A percentile compares a stretch with the other conserved stretches of the same genome.
Conservation (phyloP, 2,329 filamentous ascomycete species). For the Sporothrix brasiliensis region DNA sequence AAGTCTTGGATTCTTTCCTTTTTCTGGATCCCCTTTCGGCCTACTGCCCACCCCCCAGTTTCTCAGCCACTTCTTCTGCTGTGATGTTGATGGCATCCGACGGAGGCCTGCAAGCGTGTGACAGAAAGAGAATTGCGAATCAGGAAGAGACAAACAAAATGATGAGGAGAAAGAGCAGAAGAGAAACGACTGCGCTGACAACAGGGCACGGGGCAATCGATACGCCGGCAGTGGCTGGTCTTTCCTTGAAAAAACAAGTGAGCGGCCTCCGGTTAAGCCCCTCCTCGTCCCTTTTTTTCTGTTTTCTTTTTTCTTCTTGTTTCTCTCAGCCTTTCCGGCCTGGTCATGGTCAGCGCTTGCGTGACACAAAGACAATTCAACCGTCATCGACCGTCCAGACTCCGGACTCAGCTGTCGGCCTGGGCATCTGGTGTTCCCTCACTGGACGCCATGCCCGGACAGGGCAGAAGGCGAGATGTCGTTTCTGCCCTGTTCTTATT, state of each 20-base stretch:
- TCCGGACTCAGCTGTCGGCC: background rate
- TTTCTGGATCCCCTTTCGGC: background rate
- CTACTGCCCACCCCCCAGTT: conserved; percentile 7
- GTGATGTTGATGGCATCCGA: conserved; percentile 21
- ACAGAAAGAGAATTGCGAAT: background rate
- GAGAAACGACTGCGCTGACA: background rate
- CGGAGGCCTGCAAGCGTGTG: conserved; percentile 2
- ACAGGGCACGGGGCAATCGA: background rate
- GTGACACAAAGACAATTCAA: background rate
- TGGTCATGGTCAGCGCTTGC: conserved; percentile 13
- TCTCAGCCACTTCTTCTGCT: conserved; percentile 14
- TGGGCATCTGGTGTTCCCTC: background rate
- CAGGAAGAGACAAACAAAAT: background rate
- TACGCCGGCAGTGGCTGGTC: background rate
- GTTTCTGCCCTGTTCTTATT: background rate
- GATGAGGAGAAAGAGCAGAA: background rate
- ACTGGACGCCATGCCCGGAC: background rate
- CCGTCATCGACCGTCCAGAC: background rate
- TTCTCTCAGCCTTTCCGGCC: conserved; percentile 11
- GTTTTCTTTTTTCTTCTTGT: background rate
- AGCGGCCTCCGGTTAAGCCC: background rate
- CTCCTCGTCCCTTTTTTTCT: no score
- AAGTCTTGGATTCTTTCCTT: background rate
- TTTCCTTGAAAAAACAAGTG: conserved; percentile 11
- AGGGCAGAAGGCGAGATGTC: background rate